phyloP scores from a whole-genome alignment of 2,329 filamentous ascomycete species.

The Cyclaneusma minus region DNA sequence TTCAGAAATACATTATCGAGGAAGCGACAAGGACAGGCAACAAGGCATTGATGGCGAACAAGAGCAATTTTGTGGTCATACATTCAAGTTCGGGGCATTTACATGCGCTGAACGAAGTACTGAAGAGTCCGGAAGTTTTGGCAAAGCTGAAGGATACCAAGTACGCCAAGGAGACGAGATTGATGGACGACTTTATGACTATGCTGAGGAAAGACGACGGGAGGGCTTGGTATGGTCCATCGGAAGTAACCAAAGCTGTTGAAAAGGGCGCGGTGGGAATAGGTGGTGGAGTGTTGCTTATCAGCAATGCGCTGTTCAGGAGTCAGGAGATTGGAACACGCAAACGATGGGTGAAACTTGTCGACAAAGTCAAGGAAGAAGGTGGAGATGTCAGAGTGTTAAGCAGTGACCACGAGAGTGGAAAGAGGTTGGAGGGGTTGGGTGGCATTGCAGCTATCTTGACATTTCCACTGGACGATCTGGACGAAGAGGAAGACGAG shows the following conservation, averaged over 20 bases:
- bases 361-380: slow-evolving; percentile 74
- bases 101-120: slow-evolving; percentile 74
- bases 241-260: slow-evolving; percentile 69
- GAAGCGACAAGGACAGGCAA: slow-evolving; percentile 43
- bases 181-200: slow-evolving; percentile 74
- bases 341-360: slow-evolving; percentile 67
- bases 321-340: slow-evolving; percentile 64
- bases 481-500: slow-evolving; percentile 53
- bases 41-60: slow-evolving; percentile 50
- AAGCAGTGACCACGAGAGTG: slow-evolving; percentile 89
- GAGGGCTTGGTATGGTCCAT: slow-evolving; percentile 77
- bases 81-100: slow-evolving; percentile 77
- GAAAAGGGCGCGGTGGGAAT: slow-evolving; percentile 77
- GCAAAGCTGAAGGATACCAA: slow-evolving; percentile 72
- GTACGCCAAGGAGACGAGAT: slow-evolving; percentile 66
- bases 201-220: slow-evolving; percentile 73
- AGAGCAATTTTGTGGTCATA: slow-evolving; percentile 53
- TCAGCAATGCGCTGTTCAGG: slow-evolving; percentile 79
- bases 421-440: slow-evolving; percentile 65
- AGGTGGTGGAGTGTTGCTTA: slow-evolving; percentile 69
- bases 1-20: slow-evolving; percentile 60
- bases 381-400: slow-evolving; percentile 82
- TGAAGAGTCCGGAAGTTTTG: slow-evolving; percentile 66
- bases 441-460: slow-evolving; percentile 82
- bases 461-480: slow-evolving; percentile 72